Percentiles rank a stretch among this genome's conserved stretches.
Conservation (phyloP, 2,329 filamentous ascomycete genomes). For the Aureobasidium sp. region DNA sequence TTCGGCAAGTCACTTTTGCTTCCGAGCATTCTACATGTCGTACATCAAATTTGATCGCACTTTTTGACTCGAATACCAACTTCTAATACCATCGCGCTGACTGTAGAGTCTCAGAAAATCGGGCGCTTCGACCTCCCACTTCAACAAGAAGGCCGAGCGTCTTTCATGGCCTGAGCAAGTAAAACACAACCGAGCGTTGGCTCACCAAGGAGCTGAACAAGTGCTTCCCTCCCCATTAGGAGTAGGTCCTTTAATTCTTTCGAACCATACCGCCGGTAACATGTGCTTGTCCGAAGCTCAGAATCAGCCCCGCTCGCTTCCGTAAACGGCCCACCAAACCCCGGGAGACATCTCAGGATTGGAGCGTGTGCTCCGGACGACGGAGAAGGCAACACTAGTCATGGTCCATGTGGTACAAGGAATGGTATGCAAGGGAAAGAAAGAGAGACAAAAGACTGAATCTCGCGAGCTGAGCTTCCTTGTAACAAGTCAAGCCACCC, state of each 20-base stretch:
- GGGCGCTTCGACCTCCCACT: background rate
- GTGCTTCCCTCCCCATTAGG: background rate
- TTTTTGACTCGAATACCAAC: background rate
- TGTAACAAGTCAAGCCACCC: background rate
- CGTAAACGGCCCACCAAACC: background rate
- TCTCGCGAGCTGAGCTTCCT: background rate
- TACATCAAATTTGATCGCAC: background rate
- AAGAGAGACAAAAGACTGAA: too few relatives aligned
- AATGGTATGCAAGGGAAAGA: background rate
- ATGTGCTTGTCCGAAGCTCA: background rate
- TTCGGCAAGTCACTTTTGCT: background rate
- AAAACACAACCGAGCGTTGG: background rate
- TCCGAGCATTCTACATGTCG: background rate
- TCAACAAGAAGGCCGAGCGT: background rate
- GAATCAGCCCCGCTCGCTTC: background rate
- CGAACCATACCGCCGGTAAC: constrained; percentile 3
- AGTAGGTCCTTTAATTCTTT: background rate
- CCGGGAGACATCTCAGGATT: background rate
- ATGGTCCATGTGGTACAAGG: background rate
- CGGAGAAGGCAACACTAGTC: background rate
- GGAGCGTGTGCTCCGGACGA: background rate
- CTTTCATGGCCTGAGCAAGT: background rate
- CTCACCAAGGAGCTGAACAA: background rate
- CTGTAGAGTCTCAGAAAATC: background rate
- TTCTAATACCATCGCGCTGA: background rate